Base-by-base conservation (phyloP, 257 asterid species). In the Scutellaria minor region DNA sequence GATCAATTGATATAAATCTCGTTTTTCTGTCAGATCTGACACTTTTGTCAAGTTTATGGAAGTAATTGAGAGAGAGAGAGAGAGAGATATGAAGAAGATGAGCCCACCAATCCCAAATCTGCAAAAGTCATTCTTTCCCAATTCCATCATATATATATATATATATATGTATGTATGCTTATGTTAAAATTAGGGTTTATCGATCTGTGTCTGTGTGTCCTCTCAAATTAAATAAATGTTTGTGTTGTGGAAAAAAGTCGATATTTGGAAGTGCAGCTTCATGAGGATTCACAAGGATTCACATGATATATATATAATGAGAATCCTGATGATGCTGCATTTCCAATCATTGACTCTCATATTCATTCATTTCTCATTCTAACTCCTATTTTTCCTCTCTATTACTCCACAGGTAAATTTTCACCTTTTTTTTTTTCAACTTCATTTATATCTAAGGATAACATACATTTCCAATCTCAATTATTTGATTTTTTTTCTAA, bases 251-350 rank as follows among this genome's bases (percentile, higher is more conserved):
- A 15, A n/a, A 3, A 3, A 14, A 60, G 76, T 59, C 31, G 69
- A 10, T 60, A 15, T 6, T 71, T 35, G 76, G 53, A 47, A 60
- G 61, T 59, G 69, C 76, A 60, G 69, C 53, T 37, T 37, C 76
- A 71, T 47, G 4, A 71, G 76, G 76, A 71, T 71, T 71, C 76
- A 41, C 67, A 44, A 71, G 76, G 76, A 71, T 71, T 71, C 76
- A 41, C 67, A 44, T 44, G 11, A 2, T 44, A 3, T 9, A 6
- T 15, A 6, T 15, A 6, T 9, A 5, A 37, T 60, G 76, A 37
- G 76, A 71, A 71, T 71, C 76, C 76, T 71, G 76, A 71, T 71
- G 76, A 71, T 71, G 76, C 62, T 71, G 76, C 76, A 59, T 60
- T 48, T 6, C 62, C 76, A 71, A 47, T 7, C 2, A 71, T 22